phyloP scores from a whole-genome alignment of 257 asterid species.

The Solanum peruvianum region DNA sequence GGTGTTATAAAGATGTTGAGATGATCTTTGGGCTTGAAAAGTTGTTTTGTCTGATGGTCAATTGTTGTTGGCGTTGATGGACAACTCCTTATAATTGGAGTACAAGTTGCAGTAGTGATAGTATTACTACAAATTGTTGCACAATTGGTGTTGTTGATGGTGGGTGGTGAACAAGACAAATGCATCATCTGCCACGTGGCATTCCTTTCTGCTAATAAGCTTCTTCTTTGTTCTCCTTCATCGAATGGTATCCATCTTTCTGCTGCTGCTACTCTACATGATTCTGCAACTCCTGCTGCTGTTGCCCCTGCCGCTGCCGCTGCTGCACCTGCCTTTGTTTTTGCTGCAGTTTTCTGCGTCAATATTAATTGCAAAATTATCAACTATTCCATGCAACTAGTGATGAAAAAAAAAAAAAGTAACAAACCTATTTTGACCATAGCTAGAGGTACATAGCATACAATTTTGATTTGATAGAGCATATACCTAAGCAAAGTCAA shows the following conservation, averaged over 20 bases:
- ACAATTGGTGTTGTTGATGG: constrained; percentile 6
- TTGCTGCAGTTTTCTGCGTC: constrained; percentile 41
- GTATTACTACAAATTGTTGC: neutral
- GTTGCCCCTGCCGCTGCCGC: constrained; percentile 36
- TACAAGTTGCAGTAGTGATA: neutral
- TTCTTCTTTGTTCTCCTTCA: constrained; percentile 36
- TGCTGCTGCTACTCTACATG: constrained; percentile 37
- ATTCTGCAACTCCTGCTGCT: constrained; percentile 35
- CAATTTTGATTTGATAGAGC: neutral
- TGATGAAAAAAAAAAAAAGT: neutral
- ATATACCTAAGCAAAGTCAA: neutral
- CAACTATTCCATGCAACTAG: neutral
- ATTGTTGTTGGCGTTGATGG: neutral
- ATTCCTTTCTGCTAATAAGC: constrained; percentile 26
- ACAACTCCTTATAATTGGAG: neutral
- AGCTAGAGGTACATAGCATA: neutral
- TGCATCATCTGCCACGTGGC: constrained; percentile 77
- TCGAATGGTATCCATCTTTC: constrained; percentile 74
- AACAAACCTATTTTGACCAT: neutral
- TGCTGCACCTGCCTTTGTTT: constrained; percentile 14
- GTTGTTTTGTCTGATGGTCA: constrained; percentile 5
- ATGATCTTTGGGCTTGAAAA: constrained; percentile 4
- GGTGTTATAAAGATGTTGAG: constrained; percentile 24
- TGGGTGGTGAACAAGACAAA: constrained; percentile 36
- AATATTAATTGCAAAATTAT: constrained; percentile 13